Base-by-base conservation (phyloP, 2,329 filamentous ascomycete genomes). In the Whalleya microplaca region DNA sequence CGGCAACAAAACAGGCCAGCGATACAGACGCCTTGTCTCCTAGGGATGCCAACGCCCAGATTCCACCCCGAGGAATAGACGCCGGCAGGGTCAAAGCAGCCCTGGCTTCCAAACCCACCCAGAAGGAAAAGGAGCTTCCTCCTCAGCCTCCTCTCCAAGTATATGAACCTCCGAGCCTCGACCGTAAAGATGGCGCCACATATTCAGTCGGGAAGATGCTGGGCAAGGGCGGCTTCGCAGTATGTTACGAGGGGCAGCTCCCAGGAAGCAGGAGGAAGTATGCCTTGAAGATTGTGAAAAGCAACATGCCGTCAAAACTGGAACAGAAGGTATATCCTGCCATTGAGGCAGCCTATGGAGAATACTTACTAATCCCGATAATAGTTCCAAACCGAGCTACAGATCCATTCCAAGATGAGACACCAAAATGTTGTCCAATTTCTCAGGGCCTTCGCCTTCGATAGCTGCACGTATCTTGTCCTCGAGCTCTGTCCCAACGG, bases 361-460 rank as follows among this genome's bases (percentile, higher is more conserved):
- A 20, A 32, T 37, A 21, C 40, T 27, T 55, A 50, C 59, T 68
- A 59, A 63, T 41, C 16, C 4, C 23, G 27, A 3, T 4, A 8
- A 45, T 41, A 87, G 84, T 88, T 89, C 66, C 85, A 88, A 85
- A 85, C 85, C 20, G 95, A 99, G 74, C 84, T 99, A 6, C 94
- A 98, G 75, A 97, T 99, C 58, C 95, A 99, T 76, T 97, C 95
- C 43, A 99, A 98, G 73, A 94, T 99, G 86, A 87, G 88, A 55
- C 95, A 99, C 71, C 90, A 90, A 51, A 96, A 97, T 73, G 94
- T 99, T 64, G 95, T 99, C 61, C 90, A 94, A 66, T 99, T 99
- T 73, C 86, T 96, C 68, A 87, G 94, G 66, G 95, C 95, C 32
- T 99, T 99, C 72, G 90, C 93, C 12, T 96, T 93, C 73, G 83